Evolutionary conservation across 495 filamentous ascomycete species (phyloP), one percentile per base, ranked within the genome.

Genomic region (Cryomyces antarcticus): DNA sequence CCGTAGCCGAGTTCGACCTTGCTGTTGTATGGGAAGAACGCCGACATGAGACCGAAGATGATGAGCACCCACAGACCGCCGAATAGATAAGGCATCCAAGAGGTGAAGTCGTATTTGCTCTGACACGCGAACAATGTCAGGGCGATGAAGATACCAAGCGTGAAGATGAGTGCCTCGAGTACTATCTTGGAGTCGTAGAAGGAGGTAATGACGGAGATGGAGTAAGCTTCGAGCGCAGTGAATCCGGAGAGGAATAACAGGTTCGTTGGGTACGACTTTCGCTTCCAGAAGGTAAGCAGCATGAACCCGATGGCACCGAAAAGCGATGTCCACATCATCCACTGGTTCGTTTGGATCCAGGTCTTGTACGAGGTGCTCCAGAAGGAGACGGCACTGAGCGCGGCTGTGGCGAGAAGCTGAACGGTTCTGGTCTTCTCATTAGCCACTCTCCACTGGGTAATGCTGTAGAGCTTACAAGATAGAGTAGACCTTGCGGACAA

Each of bases 51-150:
- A 37, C 92, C 82, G 59, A 96, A 93, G 30, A 99, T 62, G 49
- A 99, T 70, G 44, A 93, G 59, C 28, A 82, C 77, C 87, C 87
- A 95, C 7, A 99, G 70, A 0, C 63, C 77, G 42, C 87, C 84
- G 55, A 92, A 92, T 7, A 99, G 72, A 56, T 94, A 96, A 28
- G 88, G 88, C 70, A 86, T 83, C 92, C 85, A 93, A 40, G 70
- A 71, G 0, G 86, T 95, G 62, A 99, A 96, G 68, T 99, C 92
- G 59, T 96, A 96, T 57, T 93, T 93, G 41, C 82, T 84, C 63
- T 99, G 89, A 74, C 87, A 92, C 29, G 89, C 89, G 59, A 96
- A 99, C 7, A 89, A 58, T 0, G 87, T 96, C 37, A 99, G 70
- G 37, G 79, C 87, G 37, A 94, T 65, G 62, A 99, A 99, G 57